Conservation (phyloP, 2,329 filamentous ascomycete genomes). For the Zymoseptoria tritici region DNA sequence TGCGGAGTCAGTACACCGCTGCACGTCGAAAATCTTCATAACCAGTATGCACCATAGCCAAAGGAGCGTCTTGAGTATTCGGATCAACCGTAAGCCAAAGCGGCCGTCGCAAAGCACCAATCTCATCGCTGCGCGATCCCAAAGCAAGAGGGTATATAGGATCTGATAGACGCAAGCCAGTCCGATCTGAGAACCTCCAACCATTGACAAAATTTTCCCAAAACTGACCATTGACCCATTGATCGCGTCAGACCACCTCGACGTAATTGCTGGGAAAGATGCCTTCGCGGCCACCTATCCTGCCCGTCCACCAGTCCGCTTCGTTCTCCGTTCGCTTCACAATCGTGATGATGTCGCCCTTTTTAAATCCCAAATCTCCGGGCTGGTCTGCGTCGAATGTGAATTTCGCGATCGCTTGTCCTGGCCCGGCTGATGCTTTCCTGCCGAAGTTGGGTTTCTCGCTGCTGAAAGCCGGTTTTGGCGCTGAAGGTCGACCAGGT, state of each 20-base stretch:
- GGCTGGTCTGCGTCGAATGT: conserved; percentile 92
- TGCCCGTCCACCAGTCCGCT: conserved; percentile 96
- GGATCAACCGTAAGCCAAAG: not conserved
- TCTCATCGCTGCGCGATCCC: not conserved
- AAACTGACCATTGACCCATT: not conserved
- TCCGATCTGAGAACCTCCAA: not conserved
- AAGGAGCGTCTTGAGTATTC: not conserved
- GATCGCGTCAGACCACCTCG: conserved; percentile 14
- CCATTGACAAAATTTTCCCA: not conserved
- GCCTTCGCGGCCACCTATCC: conserved; percentile 74
- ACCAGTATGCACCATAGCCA: not conserved
- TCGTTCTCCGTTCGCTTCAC: conserved; percentile 89
- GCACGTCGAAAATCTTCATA: not conserved
- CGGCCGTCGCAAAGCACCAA: not conserved
- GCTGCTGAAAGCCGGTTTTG: conserved; percentile 73
- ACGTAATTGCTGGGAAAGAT: conserved; percentile 59
- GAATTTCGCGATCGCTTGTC: conserved; percentile 85
- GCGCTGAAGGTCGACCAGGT: conserved; percentile 73
- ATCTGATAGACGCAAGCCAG: not conserved
- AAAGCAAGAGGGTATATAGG: not conserved
- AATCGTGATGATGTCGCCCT: conserved; percentile 92
- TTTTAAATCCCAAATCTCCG: conserved; percentile 90
- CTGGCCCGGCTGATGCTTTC: conserved; percentile 48
- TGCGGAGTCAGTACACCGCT: too few species aligned
- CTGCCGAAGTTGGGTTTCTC: conserved; percentile 31